A percentile compares a stretch with the other conserved stretches of the same genome.
Conservation (phyloP, 2,329 filamentous ascomycete species). For the Fusarium sp. region DNA sequence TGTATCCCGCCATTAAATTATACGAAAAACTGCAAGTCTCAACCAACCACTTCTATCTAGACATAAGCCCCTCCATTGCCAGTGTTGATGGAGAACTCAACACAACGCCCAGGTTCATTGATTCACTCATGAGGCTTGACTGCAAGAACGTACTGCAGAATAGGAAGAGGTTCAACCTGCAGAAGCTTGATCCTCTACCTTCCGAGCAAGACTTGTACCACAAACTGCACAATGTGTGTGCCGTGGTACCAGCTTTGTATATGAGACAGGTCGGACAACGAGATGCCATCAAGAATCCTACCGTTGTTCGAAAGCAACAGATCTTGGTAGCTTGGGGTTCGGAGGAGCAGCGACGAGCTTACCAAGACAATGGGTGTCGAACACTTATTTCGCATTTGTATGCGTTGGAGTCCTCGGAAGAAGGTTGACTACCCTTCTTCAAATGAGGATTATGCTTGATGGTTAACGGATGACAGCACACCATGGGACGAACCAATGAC, state of each 20-base stretch:
- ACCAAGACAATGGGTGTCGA: constrained; percentile 44
- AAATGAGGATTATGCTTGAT: not conserved
- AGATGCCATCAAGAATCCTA: constrained; percentile 50
- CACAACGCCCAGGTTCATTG: constrained; percentile 48
- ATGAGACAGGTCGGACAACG: constrained; percentile 52
- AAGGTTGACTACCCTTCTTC: constrained; percentile 30
- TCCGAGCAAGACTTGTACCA: constrained; percentile 48
- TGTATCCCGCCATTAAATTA: constrained; percentile 52
- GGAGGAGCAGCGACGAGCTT: constrained; percentile 48
- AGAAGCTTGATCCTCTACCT: constrained; percentile 49
- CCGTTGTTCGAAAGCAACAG: constrained; percentile 53
- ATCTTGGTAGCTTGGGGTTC: constrained; percentile 55
- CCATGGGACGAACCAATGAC: not conserved
- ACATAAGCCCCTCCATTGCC: constrained; percentile 48
- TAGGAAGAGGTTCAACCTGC: constrained; percentile 50
- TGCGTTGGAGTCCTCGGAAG: constrained; percentile 30
- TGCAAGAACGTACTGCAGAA: constrained; percentile 54
- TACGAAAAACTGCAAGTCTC: constrained; percentile 55
- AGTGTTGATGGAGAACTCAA: constrained; percentile 42
- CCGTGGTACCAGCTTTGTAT: constrained; percentile 51
- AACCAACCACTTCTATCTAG: constrained; percentile 54
- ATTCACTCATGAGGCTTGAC: constrained; percentile 48
- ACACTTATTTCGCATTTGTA: constrained; percentile 49
- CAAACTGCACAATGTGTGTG: constrained; percentile 51
- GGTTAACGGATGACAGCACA: not conserved